Evolutionary conservation across 441 rosid genomes (phyloP).

Genomic region (Viola pubescens): DNA sequence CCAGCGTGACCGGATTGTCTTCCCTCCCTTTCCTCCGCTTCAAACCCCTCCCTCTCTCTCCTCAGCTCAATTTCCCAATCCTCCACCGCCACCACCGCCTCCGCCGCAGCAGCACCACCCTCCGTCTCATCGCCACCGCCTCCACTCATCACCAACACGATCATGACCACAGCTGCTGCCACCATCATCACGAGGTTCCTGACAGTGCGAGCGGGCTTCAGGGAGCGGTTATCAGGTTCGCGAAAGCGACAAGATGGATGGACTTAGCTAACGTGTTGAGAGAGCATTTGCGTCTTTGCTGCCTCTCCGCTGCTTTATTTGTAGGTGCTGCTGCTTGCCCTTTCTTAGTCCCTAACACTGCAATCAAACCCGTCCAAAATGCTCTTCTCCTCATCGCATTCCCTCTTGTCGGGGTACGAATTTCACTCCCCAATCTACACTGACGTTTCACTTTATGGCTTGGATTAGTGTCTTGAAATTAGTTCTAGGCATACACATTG

Average conservation of each 20-base stretch:
- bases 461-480: background rate
- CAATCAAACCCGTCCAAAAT: conserved; percentile 51
- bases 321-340: conserved; percentile 66
- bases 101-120: conserved; percentile 16
- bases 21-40: conserved; percentile 35
- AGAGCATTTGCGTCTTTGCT: conserved; percentile 70
- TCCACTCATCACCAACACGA: conserved; percentile 22
- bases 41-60: background rate
- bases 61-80: background rate
- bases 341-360: conserved; percentile 49
- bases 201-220: conserved; percentile 34
- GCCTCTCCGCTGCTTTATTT: conserved; percentile 63
- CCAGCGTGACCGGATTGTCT: conserved; percentile 29
- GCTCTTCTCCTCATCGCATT: conserved; percentile 56
- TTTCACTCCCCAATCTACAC: background rate
- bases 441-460: background rate
- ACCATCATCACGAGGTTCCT: conserved; percentile 28
- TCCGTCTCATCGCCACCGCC: conserved; percentile 17
- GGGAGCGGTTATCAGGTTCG: conserved; percentile 45
- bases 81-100: conserved; percentile 9
- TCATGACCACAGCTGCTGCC: conserved; percentile 16
- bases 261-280: conserved; percentile 63
- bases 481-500: background rate
- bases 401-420: conserved; percentile 79
- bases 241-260: conserved; percentile 57